These are phyloP conservation scores for Tremellales sp. DNA, from an alignment of 1,284 basidiomycete species.

Conservation along the genomic window DNA sequence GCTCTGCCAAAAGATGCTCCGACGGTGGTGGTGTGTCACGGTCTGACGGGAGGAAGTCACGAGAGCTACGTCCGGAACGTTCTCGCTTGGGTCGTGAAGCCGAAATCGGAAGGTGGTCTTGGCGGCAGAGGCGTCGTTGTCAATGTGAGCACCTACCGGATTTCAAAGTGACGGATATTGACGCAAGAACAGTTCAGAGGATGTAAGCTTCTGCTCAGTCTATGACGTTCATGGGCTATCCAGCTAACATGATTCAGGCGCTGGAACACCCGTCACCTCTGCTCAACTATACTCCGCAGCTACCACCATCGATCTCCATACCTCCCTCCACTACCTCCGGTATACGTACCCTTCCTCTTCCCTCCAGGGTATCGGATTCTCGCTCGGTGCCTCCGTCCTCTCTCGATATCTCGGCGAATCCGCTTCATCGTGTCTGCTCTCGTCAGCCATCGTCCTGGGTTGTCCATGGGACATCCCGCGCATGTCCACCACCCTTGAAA, in stretches of 20 bases:
- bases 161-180: neutral
- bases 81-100: constrained; percentile 61
- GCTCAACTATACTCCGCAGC: constrained; percentile 76
- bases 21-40: constrained; percentile 73
- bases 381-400: constrained; percentile 87
- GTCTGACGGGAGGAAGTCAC: constrained; percentile 82
- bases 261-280: constrained; percentile 67
- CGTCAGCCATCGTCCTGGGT: constrained; percentile 70
- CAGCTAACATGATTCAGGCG: constrained; percentile 54
- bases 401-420: constrained; percentile 89
- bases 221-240: neutral
- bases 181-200: constrained; percentile 61
- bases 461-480: constrained; percentile 53
- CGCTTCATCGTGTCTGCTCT: constrained; percentile 69
- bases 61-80: constrained; percentile 84
- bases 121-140: constrained; percentile 84
- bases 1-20: constrained; percentile 63
- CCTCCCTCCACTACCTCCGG: constrained; percentile 72
- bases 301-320: constrained; percentile 79
- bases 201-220: constrained; percentile 54
- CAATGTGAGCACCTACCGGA: constrained; percentile 52
- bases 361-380: constrained; percentile 85
- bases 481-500: constrained; percentile 54
- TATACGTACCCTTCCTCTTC: constrained; percentile 72
- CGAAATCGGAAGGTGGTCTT: constrained; percentile 68